Percentiles rank a stretch among this genome's conserved stretches.
phyloP scores from a whole-genome alignment of 2,329 filamentous ascomycete species.

The Fusarium robinianum region DNA sequence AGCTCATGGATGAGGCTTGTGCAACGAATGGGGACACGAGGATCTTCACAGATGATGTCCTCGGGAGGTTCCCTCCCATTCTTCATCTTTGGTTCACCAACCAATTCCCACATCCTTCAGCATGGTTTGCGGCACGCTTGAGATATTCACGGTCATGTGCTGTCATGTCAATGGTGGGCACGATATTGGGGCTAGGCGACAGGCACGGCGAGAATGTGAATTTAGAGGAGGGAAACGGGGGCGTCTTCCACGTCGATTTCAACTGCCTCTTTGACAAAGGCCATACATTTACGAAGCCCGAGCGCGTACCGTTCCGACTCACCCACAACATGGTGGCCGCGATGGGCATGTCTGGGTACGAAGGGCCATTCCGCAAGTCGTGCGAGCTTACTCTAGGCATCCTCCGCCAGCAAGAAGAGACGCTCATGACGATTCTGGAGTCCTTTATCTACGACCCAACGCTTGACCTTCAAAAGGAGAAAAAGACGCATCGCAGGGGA shows the following conservation, averaged over 20 bases:
- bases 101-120: constrained; percentile 88
- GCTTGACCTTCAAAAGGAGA: constrained; percentile 81
- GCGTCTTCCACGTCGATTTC: constrained; percentile 97
- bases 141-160: constrained; percentile 92
- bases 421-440: constrained; percentile 95
- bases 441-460: constrained; percentile 98
- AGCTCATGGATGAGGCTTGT: constrained; percentile 66
- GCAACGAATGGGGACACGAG: constrained; percentile 61
- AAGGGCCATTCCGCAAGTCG: constrained; percentile 88
- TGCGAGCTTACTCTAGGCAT: constrained; percentile 87
- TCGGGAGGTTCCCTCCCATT: constrained; percentile 75
- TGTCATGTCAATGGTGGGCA: constrained; percentile 99
- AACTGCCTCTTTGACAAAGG: constrained; percentile 99
- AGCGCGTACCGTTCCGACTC: constrained; percentile 91
- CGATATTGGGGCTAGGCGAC: constrained; percentile 90
- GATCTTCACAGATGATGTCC: constrained; percentile 70
- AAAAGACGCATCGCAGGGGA: constrained; percentile 46
- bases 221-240: constrained; percentile 90
- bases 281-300: constrained; percentile 90
- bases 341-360: constrained; percentile 93
- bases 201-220: constrained; percentile 97
- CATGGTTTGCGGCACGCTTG: constrained; percentile 88
- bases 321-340: constrained; percentile 99
- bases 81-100: constrained; percentile 95
- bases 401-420: constrained; percentile 89